Percentiles rank a stretch among this genome's conserved stretches.
Evolutionary conservation across 1,284 basidiomycete genomes (phyloP).

Genomic region (Sporisorium sorghi): DNA sequence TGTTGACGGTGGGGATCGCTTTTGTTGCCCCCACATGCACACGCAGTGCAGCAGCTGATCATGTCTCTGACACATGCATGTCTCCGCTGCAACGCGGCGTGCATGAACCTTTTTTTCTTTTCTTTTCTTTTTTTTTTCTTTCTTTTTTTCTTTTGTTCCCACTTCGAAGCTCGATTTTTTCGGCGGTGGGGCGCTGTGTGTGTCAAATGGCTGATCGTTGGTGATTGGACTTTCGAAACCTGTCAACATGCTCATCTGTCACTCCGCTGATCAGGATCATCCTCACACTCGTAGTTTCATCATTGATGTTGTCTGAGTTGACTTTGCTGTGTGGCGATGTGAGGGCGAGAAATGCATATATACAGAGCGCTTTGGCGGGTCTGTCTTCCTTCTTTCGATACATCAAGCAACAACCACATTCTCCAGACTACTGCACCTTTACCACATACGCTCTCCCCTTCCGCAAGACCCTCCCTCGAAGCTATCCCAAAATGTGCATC

Average conservation of each 20-base stretch:
- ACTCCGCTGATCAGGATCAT: slow-evolving; percentile 18
- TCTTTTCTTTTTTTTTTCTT: no score
- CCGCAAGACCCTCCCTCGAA: no score
- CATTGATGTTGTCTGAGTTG: not conserved
- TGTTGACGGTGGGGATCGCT: not conserved
- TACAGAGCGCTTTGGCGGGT: not conserved
- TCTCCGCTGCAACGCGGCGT: no score
- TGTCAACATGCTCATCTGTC: slow-evolving; percentile 42
- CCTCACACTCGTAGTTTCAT: no score
- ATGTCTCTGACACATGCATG: slow-evolving; percentile 10
- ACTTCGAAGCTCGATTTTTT: slow-evolving; percentile 2
- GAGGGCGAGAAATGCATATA: slow-evolving; percentile 6
- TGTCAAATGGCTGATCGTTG: slow-evolving; percentile 27
- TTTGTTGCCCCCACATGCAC: not conserved
- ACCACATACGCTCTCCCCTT: no score
- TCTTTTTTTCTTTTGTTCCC: not conserved
- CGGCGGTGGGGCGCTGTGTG: slow-evolving; percentile 2
- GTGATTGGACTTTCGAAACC: slow-evolving; percentile 29
- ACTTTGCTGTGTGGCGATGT: not conserved
- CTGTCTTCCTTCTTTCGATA: not conserved
- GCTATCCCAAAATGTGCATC: slow-evolving; percentile 25
- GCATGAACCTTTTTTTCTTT: no score
- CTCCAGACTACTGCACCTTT: not conserved
- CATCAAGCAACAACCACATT: not conserved
- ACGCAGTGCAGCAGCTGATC: slow-evolving; percentile 4